Conservation (phyloP, 1,284 basidiomycete genomes). For the Quambalaria eucalypti region DNA sequence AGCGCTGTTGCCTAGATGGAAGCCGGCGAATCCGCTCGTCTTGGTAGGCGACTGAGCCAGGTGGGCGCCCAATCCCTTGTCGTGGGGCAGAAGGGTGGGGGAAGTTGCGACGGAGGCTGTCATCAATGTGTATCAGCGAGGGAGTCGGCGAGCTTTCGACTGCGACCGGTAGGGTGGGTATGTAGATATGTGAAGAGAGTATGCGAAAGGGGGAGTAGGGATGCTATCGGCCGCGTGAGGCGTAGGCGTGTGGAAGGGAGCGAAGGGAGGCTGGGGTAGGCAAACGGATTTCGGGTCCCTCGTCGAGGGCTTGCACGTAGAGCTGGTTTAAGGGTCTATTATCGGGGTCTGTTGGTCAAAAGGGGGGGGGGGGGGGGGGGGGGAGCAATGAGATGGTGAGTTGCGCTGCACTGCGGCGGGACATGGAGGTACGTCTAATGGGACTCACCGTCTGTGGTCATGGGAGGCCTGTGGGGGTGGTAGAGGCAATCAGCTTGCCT, state of each 20-base stretch:
- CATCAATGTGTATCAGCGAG: background rate
- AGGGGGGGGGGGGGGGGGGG: too few relatives aligned
- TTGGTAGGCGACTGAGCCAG: background rate
- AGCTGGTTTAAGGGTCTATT: background rate
- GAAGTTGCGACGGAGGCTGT: background rate
- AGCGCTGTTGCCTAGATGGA: too few relatives aligned
- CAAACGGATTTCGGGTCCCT: background rate
- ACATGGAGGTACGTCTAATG: background rate
- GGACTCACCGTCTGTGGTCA: background rate
- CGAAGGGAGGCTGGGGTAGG: background rate
- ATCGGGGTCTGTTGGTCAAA: background rate
- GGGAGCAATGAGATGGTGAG: background rate
- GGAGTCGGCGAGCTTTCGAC: background rate
- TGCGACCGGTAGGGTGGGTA: background rate
- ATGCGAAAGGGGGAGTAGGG: conserved; percentile 1
- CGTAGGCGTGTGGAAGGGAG: too few relatives aligned
- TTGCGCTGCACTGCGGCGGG: background rate
- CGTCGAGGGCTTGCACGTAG: background rate
- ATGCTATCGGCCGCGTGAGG: background rate
- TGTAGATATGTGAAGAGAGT: too few relatives aligned
- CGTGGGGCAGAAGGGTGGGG: background rate
- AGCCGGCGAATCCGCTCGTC: too few relatives aligned
- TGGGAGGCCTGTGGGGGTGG: background rate
- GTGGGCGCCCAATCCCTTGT: background rate
- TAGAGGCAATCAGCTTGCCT: background rate